A percentile compares a stretch with the other conserved stretches of the same genome.
Conservation (phyloP, 2,329 filamentous ascomycete genomes). For the Fusarium lyarnte region DNA sequence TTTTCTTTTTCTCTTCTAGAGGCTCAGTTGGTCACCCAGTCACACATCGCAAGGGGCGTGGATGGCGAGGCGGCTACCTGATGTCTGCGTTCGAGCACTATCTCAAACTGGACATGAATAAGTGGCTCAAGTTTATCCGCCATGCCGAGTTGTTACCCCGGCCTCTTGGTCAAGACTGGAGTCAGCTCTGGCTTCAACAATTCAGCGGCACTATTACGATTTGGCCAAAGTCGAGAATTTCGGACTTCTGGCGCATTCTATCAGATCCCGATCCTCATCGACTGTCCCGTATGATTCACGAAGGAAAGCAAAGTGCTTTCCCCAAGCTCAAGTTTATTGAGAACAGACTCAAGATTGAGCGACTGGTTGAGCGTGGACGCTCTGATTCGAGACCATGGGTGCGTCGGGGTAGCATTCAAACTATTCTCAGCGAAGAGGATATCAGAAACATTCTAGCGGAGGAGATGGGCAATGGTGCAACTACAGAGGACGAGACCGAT, state of each 20-base stretch:
- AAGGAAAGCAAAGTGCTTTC: conserved; percentile 88
- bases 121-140: conserved; percentile 95
- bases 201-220: conserved; percentile 96
- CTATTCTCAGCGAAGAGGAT: conserved; percentile 70
- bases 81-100: conserved; percentile 94
- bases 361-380: conserved; percentile 68
- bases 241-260: conserved; percentile 87
- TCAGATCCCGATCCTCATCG: conserved; percentile 80
- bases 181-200: conserved; percentile 92
- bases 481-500: conserved; percentile 52
- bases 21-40: conserved; percentile 93
- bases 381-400: conserved; percentile 60
- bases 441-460: conserved; percentile 59
- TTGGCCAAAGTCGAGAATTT: conserved; percentile 83
- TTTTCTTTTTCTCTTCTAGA: conserved; percentile 97
- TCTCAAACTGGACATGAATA: conserved; percentile 94
- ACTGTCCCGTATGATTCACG: conserved; percentile 87
- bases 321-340: conserved; percentile 91
- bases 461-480: conserved; percentile 46
- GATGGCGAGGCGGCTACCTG: conserved; percentile 95
- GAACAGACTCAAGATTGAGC: conserved; percentile 87
- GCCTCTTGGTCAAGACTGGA: conserved; percentile 95
- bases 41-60: conserved; percentile 89
- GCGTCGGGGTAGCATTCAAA: conserved; percentile 65
- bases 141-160: conserved; percentile 92